Evolutionary conservation across 192 early-diverging fungal genomes (phyloP).

Genomic region (Coemansia sp.): DNA sequence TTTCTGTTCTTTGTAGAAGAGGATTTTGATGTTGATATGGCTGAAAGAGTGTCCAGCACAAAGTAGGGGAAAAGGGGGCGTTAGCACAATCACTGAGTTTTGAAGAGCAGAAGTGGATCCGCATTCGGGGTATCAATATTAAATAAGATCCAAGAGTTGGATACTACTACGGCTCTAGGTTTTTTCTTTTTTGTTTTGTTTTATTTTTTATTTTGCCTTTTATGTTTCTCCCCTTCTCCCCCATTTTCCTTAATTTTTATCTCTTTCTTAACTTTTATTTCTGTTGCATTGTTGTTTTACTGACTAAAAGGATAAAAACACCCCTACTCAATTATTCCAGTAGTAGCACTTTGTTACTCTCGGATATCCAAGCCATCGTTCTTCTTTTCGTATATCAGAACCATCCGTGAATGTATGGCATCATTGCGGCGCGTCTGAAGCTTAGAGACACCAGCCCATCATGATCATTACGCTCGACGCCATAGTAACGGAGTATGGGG

Average conservation of each 20-base stretch:
- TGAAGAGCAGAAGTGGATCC: too few species aligned
- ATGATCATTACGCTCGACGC: constrained; percentile 16
- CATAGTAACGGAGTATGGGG: constrained; percentile 36
- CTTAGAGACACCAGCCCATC: constrained; percentile 7
- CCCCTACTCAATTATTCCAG: too few species aligned
- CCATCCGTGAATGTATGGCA: background rate
- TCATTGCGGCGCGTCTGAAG: background rate
- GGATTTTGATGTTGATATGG: too few species aligned
- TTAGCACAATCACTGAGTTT: too few species aligned
- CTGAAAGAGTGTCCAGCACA: too few species aligned
- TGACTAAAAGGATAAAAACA: too few species aligned
- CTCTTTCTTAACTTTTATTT: too few species aligned
- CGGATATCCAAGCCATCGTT: background rate
- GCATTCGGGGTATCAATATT: too few species aligned
- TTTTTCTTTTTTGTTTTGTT: background rate
- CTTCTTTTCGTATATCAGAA: background rate
- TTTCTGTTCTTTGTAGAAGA: too few species aligned
- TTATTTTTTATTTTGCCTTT: background rate
- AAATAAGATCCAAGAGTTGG: constrained; percentile 1
- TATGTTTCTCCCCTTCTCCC: background rate
- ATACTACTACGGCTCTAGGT: background rate
- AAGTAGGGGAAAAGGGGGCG: too few species aligned
- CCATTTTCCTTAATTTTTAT: too few species aligned
- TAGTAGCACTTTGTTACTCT: background rate
- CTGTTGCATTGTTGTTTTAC: too few species aligned